Percentiles rank a stretch among this genome's conserved stretches.
Evolutionary conservation across 2,329 filamentous ascomycete species (phyloP).

Genomic region (Botrytis byssoidea): DNA sequence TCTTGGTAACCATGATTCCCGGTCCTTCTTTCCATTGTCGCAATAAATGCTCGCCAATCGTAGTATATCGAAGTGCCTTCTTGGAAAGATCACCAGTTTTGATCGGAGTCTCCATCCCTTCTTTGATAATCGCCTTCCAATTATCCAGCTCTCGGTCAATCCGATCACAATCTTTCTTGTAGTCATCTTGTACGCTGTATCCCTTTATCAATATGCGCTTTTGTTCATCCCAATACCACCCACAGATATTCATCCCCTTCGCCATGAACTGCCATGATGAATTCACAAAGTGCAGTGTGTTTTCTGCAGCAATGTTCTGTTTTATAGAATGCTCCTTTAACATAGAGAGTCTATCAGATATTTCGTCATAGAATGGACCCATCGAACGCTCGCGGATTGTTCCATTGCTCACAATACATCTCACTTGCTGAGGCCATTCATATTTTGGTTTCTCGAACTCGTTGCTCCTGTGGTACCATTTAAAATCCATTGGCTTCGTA

Average conservation of each 20-base stretch:
- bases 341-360: background rate
- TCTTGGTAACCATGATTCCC: conserved; percentile 3
- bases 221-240: conserved; percentile 10
- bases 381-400: background rate
- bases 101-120: background rate
- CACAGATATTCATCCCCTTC: background rate
- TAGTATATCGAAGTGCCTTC: background rate
- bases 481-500: background rate
- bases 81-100: background rate
- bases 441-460: background rate
- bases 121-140: background rate
- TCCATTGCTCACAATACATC: background rate
- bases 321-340: background rate
- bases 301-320: background rate
- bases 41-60: background rate
- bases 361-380: background rate
- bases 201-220: conserved; percentile 9
- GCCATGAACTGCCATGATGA: background rate
- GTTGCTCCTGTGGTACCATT: background rate
- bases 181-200: background rate
- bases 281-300: too few relatives aligned
- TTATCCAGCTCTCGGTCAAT: conserved; percentile 1
- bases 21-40: conserved; percentile 12
- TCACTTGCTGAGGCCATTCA: background rate
- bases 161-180: background rate